Conservation (phyloP, 2,329 filamentous ascomycete species). For the Trichoderma koningiopsis region DNA sequence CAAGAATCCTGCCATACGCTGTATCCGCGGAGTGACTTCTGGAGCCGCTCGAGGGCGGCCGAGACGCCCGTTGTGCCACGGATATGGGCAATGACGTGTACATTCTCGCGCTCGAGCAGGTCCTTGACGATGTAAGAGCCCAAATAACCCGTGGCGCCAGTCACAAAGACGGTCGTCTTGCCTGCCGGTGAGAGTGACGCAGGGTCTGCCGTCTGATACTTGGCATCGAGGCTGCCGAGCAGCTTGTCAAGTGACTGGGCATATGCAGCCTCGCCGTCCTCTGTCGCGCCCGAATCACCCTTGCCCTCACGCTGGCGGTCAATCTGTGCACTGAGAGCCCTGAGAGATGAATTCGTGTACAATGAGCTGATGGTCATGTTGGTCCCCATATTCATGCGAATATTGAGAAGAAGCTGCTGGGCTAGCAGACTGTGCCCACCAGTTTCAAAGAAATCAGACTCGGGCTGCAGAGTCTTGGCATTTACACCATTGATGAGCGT, state of each 20-base stretch:
- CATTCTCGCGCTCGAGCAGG: slow-evolving; percentile 37
- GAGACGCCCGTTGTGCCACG: slow-evolving; percentile 54
- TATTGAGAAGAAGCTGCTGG: slow-evolving; percentile 70
- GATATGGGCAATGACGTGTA: neutral
- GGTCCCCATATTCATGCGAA: slow-evolving; percentile 36
- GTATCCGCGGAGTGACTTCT: slow-evolving; percentile 71
- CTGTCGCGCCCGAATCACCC: slow-evolving; percentile 31
- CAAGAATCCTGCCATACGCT: slow-evolving; percentile 76
- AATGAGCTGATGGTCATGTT: slow-evolving; percentile 39
- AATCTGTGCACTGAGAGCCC: slow-evolving; percentile 36
- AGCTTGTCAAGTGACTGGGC: slow-evolving; percentile 56
- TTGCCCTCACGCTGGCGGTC: slow-evolving; percentile 36
- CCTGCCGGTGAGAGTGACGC: slow-evolving; percentile 33
- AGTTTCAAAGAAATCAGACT: slow-evolving; percentile 43
- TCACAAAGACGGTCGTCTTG: slow-evolving; percentile 63
- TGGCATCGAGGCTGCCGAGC: slow-evolving; percentile 50
- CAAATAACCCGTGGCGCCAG: neutral
- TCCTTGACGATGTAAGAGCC: neutral
- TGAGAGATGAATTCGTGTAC: slow-evolving; percentile 37
- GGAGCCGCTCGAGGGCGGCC: slow-evolving; percentile 65
- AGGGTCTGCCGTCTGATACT: slow-evolving; percentile 43
- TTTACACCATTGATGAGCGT: slow-evolving; percentile 68
- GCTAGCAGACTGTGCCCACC: slow-evolving; percentile 58
- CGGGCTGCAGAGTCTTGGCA: slow-evolving; percentile 61
- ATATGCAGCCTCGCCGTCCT: slow-evolving; percentile 55